phyloP scores from a whole-genome alignment of 1,139 yeast genomes.

The Yamadazyma membranifaciens region DNA sequence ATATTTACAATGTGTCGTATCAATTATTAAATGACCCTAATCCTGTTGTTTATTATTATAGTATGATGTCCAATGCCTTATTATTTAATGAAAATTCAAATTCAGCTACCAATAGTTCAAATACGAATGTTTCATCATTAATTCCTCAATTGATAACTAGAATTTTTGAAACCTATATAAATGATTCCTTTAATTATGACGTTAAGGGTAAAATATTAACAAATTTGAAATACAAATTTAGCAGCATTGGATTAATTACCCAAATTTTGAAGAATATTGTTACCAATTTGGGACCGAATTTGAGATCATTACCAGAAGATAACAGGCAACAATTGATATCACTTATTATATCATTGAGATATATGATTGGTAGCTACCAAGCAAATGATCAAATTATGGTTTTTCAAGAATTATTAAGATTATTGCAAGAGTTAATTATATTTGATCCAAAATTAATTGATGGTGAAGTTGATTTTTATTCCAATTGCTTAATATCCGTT shows the following conservation, averaged over 20 bases:
- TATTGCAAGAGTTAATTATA: slow-evolving; percentile 41
- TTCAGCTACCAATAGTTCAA: slow-evolving; percentile 36
- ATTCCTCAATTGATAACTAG: slow-evolving; percentile 46
- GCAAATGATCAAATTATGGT: slow-evolving; percentile 28
- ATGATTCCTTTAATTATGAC: slow-evolving; percentile 47
- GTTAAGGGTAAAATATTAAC: slow-evolving; percentile 22
- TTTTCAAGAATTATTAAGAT: slow-evolving; percentile 24
- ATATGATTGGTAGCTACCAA: slow-evolving; percentile 34
- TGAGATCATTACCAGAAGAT: slow-evolving; percentile 23
- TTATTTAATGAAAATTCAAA: slow-evolving; percentile 53
- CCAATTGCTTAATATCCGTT: slow-evolving; percentile 30
- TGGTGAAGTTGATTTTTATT: slow-evolving; percentile 30
- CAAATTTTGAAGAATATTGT: slow-evolving; percentile 30
- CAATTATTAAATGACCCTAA: slow-evolving; percentile 78
- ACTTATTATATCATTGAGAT: slow-evolving; percentile 29
- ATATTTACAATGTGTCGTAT: slow-evolving; percentile 54
- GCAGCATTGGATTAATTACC: slow-evolving; percentile 24
- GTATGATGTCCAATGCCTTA: slow-evolving; percentile 57
- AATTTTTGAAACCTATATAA: slow-evolving; percentile 47
- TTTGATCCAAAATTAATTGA: slow-evolving; percentile 38
- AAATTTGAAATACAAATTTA: slow-evolving; percentile 30
- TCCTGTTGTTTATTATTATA: slow-evolving; percentile 75
- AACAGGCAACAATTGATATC: slow-evolving; percentile 27
- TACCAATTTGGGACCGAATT: slow-evolving; percentile 41
- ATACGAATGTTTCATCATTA: slow-evolving; percentile 16